These are phyloP conservation scores for Nigrospora sphaerica DNA, from an alignment of 2,329 filamentous ascomycete genomes.

Conservation along the genomic window DNA sequence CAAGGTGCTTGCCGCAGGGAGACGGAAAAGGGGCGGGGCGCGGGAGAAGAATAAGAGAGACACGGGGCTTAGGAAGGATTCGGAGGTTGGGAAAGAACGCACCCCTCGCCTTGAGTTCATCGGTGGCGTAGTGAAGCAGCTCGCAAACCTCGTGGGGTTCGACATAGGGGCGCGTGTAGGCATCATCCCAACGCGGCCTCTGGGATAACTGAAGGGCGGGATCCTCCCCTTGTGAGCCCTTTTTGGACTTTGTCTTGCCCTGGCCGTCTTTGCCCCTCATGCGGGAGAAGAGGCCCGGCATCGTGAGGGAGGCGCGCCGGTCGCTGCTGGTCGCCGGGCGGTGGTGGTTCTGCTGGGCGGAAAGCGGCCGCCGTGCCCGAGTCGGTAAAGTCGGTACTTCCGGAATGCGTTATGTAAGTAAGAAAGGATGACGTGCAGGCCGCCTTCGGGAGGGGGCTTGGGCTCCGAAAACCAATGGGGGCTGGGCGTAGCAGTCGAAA, in stretches of 20 bases:
- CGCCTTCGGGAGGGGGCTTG: too few species aligned
- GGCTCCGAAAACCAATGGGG: too few species aligned
- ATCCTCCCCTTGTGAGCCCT: slow-evolving; percentile 48
- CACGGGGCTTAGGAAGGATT: neutral
- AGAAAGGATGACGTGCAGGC: too few species aligned
- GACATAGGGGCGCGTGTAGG: slow-evolving; percentile 75
- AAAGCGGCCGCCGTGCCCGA: neutral
- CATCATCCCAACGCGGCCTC: slow-evolving; percentile 80
- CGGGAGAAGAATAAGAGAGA: too few species aligned
- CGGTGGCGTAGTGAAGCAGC: slow-evolving; percentile 74
- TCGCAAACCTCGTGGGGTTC: slow-evolving; percentile 89
- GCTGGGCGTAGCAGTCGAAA: too few species aligned
- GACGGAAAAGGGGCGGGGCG: too few species aligned
- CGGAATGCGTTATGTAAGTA: too few species aligned
- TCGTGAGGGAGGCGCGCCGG: slow-evolving; percentile 19
- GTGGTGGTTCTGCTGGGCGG: neutral
- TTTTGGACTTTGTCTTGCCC: slow-evolving; percentile 54
- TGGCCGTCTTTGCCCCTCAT: slow-evolving; percentile 70
- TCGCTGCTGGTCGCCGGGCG: neutral
- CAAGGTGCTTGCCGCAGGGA: too few species aligned
- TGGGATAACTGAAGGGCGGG: slow-evolving; percentile 44
- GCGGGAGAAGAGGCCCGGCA: slow-evolving; percentile 54
- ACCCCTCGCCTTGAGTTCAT: slow-evolving; percentile 94
- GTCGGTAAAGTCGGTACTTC: too few species aligned
- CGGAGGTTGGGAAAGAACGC: slow-evolving; percentile 25